These are phyloP conservation scores for Sporobolomyces roseus DNA, from an alignment of 768 basidiomycete species.

Conservation along the genomic window DNA sequence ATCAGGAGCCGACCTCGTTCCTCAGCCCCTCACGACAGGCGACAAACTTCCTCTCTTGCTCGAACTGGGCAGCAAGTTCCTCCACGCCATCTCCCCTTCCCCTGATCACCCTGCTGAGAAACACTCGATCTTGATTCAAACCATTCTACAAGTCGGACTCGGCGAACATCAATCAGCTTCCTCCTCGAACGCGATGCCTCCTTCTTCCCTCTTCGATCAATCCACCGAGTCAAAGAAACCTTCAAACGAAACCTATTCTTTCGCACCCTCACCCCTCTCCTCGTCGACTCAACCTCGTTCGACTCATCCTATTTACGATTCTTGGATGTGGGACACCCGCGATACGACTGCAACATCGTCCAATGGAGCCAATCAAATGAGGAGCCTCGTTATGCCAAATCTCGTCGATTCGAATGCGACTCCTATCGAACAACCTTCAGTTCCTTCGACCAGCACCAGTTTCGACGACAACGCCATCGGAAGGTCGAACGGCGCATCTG, in stretches of 20 bases:
- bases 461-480: not conserved
- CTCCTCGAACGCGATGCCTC: too few relatives aligned
- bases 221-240: too few relatives aligned
- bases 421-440: not conserved
- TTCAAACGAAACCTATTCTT: too few relatives aligned
- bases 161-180: too few relatives aligned
- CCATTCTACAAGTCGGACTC: conserved; percentile 29
- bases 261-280: not conserved
- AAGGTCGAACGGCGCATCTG: too few relatives aligned
- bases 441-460: not conserved
- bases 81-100: conserved; percentile 33
- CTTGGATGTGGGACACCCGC: not conserved
- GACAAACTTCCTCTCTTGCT: conserved; percentile 30
- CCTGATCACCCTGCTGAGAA: conserved; percentile 20
- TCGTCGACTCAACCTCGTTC: not conserved
- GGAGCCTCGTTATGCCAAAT: too few relatives aligned
- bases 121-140: conserved; percentile 28
- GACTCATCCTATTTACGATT: too few relatives aligned
- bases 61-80: conserved; percentile 30
- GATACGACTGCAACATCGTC: not conserved
- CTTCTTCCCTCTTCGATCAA: not conserved
- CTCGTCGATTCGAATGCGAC: conserved; percentile 28
- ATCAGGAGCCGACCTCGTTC: conserved; percentile 15
- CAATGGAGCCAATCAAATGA: too few relatives aligned
- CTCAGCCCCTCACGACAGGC: conserved; percentile 18